A percentile compares a stretch with the other conserved stretches of the same genome.
Conservation (phyloP, 2,329 filamentous ascomycete genomes). For the Trichoderma oligosporum region DNA sequence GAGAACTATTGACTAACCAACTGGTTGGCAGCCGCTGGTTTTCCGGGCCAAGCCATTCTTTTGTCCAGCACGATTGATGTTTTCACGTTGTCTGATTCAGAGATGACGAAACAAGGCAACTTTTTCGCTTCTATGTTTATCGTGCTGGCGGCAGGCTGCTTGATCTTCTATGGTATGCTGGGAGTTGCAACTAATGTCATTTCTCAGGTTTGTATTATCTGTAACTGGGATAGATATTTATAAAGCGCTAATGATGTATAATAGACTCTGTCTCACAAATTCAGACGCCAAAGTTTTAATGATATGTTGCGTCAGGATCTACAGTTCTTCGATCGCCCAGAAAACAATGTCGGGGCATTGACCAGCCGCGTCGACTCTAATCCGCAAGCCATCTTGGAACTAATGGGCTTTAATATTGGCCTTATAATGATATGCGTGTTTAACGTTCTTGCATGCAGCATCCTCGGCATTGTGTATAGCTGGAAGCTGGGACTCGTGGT, state of each 20-base stretch:
- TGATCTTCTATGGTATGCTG: constrained; percentile 42
- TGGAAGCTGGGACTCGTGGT: constrained; percentile 50
- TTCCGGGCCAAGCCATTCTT: constrained; percentile 44
- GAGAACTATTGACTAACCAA: neutral
- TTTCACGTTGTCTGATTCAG: constrained; percentile 35
- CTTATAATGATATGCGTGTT: constrained; percentile 38
- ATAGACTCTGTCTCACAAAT: constrained; percentile 29
- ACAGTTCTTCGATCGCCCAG: constrained; percentile 41
- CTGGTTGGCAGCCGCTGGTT: constrained; percentile 31
- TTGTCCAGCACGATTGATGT: constrained; percentile 41
- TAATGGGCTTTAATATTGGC: constrained; percentile 42
- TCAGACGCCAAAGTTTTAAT: constrained; percentile 28
- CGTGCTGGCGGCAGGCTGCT: constrained; percentile 43
- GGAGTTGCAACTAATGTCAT: constrained; percentile 37
- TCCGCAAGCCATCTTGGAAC: constrained; percentile 39
- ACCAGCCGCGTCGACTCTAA: constrained; percentile 36
- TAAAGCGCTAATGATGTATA: neutral
- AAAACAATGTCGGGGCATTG: constrained; percentile 39
- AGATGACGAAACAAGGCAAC: constrained; percentile 40
- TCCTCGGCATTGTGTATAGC: constrained; percentile 42
- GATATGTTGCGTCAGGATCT: constrained; percentile 40
- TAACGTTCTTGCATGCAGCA: constrained; percentile 36
- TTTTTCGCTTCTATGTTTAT: constrained; percentile 56
- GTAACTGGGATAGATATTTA: neutral
- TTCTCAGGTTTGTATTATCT: constrained; percentile 25